A percentile compares a stretch with the other conserved stretches of the same genome.
Conservation (phyloP, 257 asterid genomes). For the Salvia splendens region DNA sequence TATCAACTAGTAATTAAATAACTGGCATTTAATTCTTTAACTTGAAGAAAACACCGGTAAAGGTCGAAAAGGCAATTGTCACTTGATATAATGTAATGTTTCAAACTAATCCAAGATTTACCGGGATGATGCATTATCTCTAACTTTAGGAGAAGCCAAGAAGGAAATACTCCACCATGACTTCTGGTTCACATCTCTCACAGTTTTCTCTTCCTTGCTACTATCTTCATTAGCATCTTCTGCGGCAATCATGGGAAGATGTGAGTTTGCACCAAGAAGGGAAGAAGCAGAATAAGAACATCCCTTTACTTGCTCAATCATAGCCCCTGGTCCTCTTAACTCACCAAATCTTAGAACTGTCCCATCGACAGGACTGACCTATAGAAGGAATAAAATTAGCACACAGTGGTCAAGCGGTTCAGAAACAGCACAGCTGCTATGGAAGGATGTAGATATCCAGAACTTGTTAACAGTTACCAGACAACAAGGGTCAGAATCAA, state of each 20-base stretch:
- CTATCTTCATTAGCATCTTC: constrained; percentile 47
- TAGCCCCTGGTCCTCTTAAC: constrained; percentile 76
- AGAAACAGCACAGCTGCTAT: constrained; percentile 22
- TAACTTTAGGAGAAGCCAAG: constrained; percentile 84
- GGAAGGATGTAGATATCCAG: constrained; percentile 30
- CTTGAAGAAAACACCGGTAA: constrained; percentile 14
- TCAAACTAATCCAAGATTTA: constrained; percentile 38
- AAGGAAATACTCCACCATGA: constrained; percentile 94
- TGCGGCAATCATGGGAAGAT: constrained; percentile 55
- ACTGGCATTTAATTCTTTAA: constrained; percentile 9
- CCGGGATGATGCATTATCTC: constrained; percentile 62
- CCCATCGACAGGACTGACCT: constrained; percentile 98
- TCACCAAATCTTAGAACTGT: constrained; percentile 79
- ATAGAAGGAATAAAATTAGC: constrained; percentile 32
- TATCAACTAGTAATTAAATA: constrained; percentile 5
- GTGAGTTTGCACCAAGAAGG: constrained; percentile 75
- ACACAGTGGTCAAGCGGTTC: constrained; percentile 23
- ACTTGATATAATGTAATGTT: constrained; percentile 23
- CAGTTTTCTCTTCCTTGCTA: constrained; percentile 38
- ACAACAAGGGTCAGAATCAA: constrained; percentile 65
- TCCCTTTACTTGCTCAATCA: constrained; percentile 98
- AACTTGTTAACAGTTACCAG: constrained; percentile 96
- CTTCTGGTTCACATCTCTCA: constrained; percentile 45
- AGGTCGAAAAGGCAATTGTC: constrained; percentile 10
- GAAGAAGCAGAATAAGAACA: constrained; percentile 82